Evolutionary conservation across 2,329 filamentous ascomycete species (phyloP).

Genomic region (Microdochium bolleyi): DNA sequence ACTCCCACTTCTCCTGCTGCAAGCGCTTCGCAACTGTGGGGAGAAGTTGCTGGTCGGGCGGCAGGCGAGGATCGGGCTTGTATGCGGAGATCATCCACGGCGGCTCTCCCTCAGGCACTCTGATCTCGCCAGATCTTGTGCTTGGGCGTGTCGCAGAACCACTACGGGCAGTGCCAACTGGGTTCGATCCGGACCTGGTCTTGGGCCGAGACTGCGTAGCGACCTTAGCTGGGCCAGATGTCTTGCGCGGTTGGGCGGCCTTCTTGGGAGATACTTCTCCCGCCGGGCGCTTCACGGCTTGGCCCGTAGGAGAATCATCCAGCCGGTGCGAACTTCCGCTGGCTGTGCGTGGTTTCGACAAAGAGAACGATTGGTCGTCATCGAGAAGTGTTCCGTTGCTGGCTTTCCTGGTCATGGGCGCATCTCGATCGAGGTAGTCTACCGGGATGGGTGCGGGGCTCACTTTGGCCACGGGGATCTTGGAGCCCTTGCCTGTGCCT

Average conservation of each 20-base stretch:
- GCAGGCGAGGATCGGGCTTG: conserved; percentile 87
- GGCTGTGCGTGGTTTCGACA: conserved; percentile 57
- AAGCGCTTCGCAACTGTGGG: conserved; percentile 87
- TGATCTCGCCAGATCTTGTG: conserved; percentile 53
- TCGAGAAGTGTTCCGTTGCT: conserved; percentile 37
- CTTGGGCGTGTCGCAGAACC: conserved; percentile 47
- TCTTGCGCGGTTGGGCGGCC: conserved; percentile 31
- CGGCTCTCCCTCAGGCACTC: conserved; percentile 84
- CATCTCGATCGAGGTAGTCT: conserved; percentile 67
- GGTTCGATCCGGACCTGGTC: conserved; percentile 49
- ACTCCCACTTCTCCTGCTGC: conserved; percentile 93
- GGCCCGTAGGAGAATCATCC: conserved; percentile 30
- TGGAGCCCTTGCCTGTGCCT: conserved; percentile 52
- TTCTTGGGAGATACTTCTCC: conserved; percentile 51
- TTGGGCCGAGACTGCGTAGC: conserved; percentile 45
- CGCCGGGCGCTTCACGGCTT: conserved; percentile 29
- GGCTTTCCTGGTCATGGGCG: conserved; percentile 54
- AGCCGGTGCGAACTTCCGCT: conserved; percentile 59
- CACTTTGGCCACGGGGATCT: conserved; percentile 77
- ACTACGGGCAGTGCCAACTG: conserved; percentile 23
- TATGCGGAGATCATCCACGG: conserved; percentile 95
- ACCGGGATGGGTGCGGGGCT: conserved; percentile 70
- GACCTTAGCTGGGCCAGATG: conserved; percentile 32
- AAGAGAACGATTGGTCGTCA: conserved; percentile 51
- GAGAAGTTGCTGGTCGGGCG: conserved; percentile 90